Evolutionary conservation across 768 basidiomycete species (phyloP).

Genomic region (Pleurotus tuber-regium): DNA sequence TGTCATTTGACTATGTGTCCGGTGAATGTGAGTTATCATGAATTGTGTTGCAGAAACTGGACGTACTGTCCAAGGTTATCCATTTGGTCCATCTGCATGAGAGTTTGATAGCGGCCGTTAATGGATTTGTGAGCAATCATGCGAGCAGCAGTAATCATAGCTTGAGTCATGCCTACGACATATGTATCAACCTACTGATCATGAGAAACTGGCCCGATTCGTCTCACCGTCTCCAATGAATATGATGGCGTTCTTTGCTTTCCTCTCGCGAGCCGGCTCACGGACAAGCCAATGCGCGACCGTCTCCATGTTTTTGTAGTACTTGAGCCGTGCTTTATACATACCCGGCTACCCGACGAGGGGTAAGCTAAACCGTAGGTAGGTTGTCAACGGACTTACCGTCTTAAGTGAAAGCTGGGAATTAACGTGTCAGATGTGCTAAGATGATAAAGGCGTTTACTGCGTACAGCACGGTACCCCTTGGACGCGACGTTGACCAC

Average conservation of each 20-base stretch:
- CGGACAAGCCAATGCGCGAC: slow-evolving; percentile 39
- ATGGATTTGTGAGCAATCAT: slow-evolving; percentile 44
- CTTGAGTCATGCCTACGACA: slow-evolving; percentile 41
- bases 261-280: slow-evolving; percentile 28
- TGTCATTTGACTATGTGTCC: slow-evolving; percentile 44
- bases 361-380: background rate
- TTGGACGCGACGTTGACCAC: slow-evolving; percentile 41
- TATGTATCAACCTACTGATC: background rate
- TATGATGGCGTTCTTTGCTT: slow-evolving; percentile 42
- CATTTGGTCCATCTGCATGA: slow-evolving; percentile 50
- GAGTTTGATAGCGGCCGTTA: slow-evolving; percentile 40
- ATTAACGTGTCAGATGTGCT: background rate
- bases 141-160: slow-evolving; percentile 46
- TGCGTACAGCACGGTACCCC: slow-evolving; percentile 36
- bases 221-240: slow-evolving; percentile 44
- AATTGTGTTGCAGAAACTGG: background rate
- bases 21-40: no score
- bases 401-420: background rate
- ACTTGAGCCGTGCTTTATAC: slow-evolving; percentile 36
- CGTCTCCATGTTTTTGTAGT: slow-evolving; percentile 31
- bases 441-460: slow-evolving; percentile 3
- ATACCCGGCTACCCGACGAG: slow-evolving; percentile 29
- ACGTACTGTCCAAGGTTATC: slow-evolving; percentile 41
- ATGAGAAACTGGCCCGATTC: background rate
- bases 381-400: background rate